These are phyloP conservation scores for Acer yangbiense DNA, from an alignment of 345 rosid species.

Conservation along the genomic window DNA sequence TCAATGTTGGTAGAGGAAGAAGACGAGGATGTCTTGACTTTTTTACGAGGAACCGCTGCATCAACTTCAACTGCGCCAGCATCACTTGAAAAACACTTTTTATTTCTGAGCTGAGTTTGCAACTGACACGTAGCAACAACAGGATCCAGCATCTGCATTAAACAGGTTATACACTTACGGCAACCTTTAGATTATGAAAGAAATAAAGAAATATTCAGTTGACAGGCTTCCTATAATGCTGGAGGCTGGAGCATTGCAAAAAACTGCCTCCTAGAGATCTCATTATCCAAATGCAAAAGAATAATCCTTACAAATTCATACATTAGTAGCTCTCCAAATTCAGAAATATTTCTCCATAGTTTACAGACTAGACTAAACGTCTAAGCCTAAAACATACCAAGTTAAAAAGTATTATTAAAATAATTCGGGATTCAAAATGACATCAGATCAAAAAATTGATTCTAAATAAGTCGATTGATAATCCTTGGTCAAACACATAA, in stretches of 20 bases:
- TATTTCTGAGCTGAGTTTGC: constrained; percentile 30
- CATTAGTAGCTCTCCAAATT: neutral
- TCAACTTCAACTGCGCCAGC: constrained; percentile 15
- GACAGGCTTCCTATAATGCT: neutral
- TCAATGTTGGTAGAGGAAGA: constrained; percentile 22
- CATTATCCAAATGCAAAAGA: neutral
- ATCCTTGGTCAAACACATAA: neutral
- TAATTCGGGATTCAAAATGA: neutral
- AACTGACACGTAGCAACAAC: constrained; percentile 38
- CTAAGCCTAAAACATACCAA: neutral
- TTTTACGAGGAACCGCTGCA: constrained; percentile 26
- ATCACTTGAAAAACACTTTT: constrained; percentile 17
- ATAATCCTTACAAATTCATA: neutral
- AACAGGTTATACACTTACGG: constrained; percentile 4
- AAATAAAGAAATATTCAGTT: neutral
- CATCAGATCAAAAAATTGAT: neutral
- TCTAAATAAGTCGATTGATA: neutral
- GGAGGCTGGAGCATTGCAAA: neutral
- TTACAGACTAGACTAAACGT: neutral
- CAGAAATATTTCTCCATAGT: neutral
- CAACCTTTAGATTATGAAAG: constrained; percentile 6
- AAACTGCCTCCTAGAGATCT: neutral
- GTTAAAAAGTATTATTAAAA: neutral
- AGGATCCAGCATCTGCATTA: constrained; percentile 53
- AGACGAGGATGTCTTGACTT: constrained; percentile 33